Base-by-base conservation (phyloP, 306 rosid species). In the Cicer bijugum region DNA sequence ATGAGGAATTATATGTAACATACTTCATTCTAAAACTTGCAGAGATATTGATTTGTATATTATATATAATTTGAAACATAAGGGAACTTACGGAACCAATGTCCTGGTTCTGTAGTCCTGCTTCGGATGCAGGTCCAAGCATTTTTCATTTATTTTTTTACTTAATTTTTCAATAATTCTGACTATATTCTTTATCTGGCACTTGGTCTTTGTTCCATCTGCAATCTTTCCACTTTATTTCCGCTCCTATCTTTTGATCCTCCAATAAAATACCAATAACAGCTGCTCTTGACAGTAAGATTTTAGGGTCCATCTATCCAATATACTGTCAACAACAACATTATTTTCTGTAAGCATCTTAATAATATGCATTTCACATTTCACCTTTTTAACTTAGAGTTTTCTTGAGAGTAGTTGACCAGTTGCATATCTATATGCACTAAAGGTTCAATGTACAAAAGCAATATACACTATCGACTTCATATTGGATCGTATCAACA, bases 101-200 rank as follows among this genome's bases (percentile, higher is more conserved):
- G 61, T 62, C 39, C 71, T 74, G 71, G 61, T 35, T 39, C 78
- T 46, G 71, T 52, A 53, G 56, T 47, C 60, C 46, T 47, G 78
- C 59, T 59, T 46, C 37, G 70, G 69, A 45, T 73, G 57, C 33
- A 28, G 61, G 33, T 59, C 69, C 69, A 46, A 73, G 64, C 42
- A 53, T 71, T 40, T 51, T 50, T 39, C 59, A 28, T 50, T 50
- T 50, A 28, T 6, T n/a, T 58, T 57, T 57, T 43, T 28, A 58
- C 20, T 28, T 37, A 17, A 39, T 38, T 39, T 57, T 44, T 8
- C 17, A 20, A 42, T 42, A 57, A 42, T 6, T 55, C 38, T 57
- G 65, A 17, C 14, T 56, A 23, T 43, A 28, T 38, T 23, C 35
- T 28, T 28, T 28, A 28, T 28, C 35, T 28, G 35, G 35, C 35